Evolutionary conservation across 2,329 filamentous ascomycete genomes (phyloP), one percentile per base, ranked within the genome.

Genomic region (Byssoonygena ceratinophila): DNA sequence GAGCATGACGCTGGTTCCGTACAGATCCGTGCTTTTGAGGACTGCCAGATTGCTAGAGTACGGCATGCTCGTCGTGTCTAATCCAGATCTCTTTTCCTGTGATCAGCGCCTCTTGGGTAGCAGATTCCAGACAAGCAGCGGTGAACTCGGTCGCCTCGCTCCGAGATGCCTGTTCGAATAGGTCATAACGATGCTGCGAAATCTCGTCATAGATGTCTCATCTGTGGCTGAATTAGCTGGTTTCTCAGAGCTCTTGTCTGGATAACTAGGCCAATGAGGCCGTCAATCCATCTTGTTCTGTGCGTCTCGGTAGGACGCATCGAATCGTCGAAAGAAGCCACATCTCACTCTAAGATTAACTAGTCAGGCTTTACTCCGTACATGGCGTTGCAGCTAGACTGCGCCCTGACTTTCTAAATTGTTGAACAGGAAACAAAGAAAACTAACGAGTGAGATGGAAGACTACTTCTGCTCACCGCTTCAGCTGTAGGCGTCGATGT

Each of bases 311-410:
- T 85, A 85, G 37, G 78, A 82, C 41, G 74, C 69, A 59, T 85
- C 83, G 70, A 85, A 85, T 52, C 80, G 78, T 27, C 80, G 76
- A 4, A 78, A 81, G 71, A 83, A 83, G 5, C 80, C 81, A 59
- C 79, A 82, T 72, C 84, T 78, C 52, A 84, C 79, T 64, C 84
- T 84, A 18, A 82, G 72, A 46, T 46, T 32, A 20, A n/a, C n/a
- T n/a, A n/a, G n/a, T n/a, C n/a, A n/a, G 43, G 29, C 43, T 46
- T 46, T 34, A n/a, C n/a, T n/a, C n/a, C n/a, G n/a, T n/a, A n/a
- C n/a, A n/a, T n/a, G n/a, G n/a, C n/a, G n/a, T n/a, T n/a, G n/a
- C n/a, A n/a, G n/a, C n/a, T n/a, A n/a, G n/a, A n/a, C n/a, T n/a
- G n/a, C n/a, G n/a, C n/a, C n/a, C n/a, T n/a, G n/a, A n/a, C n/a